Percentiles rank a stretch among this genome's conserved stretches.
phyloP scores from a whole-genome alignment of 2,329 filamentous ascomycete genomes.

The Sarocladium brachiariae region DNA sequence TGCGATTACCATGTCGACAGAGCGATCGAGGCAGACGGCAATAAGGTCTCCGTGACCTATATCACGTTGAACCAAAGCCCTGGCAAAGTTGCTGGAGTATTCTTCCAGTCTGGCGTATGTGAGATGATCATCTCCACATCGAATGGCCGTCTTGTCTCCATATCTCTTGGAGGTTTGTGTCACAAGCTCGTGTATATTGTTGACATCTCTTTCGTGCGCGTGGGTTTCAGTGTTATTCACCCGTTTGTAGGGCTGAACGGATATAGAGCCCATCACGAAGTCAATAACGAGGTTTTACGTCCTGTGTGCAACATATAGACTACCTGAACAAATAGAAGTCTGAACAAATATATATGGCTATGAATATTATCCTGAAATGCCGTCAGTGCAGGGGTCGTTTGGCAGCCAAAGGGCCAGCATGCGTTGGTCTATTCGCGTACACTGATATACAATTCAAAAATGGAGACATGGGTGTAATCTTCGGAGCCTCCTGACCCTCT shows the following conservation, averaged over 20 bases:
- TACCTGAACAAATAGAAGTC: background rate
- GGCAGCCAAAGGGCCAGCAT: background rate
- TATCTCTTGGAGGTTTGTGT: background rate
- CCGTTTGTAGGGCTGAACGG: background rate
- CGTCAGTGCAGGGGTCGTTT: background rate
- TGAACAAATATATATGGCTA: background rate
- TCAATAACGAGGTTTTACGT: background rate
- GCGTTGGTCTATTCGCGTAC: background rate
- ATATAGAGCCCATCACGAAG: background rate
- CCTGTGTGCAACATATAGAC: background rate
- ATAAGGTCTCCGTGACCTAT: constrained; percentile 12
- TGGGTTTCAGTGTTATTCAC: background rate
- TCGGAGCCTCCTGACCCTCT: background rate
- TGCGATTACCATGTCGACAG: constrained; percentile 13
- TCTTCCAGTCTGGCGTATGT: constrained; percentile 11
- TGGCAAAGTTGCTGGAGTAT: constrained; percentile 11
- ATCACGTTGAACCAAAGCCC: constrained; percentile 6
- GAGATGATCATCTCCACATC: constrained; percentile 10
- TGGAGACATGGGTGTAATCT: constrained; percentile 1
- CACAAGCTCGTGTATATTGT: background rate
- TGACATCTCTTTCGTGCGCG: background rate
- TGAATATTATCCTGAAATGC: background rate
- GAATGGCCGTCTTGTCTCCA: constrained; percentile 10
- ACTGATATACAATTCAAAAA: background rate
- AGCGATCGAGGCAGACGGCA: constrained; percentile 13